Conservation (phyloP, 768 basidiomycete genomes). For the Sistotremastrum suecicum region DNA sequence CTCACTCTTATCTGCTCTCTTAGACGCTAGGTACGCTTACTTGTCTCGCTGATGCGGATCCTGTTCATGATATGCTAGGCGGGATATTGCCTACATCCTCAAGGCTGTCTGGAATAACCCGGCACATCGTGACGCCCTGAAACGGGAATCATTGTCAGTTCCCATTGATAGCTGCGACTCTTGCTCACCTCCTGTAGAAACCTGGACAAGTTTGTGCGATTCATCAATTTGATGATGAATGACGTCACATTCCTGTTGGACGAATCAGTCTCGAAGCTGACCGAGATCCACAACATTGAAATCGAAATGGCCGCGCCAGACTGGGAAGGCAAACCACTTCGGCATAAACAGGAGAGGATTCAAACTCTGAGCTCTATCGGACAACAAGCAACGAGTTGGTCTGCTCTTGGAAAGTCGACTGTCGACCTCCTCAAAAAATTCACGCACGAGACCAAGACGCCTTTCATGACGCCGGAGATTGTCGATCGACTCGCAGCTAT, state of each 20-base stretch:
- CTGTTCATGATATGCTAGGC: constrained; percentile 25
- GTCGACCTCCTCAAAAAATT: constrained; percentile 86
- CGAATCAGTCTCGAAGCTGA: constrained; percentile 80
- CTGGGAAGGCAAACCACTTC: constrained; percentile 53
- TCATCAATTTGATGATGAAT: constrained; percentile 97
- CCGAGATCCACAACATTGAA: constrained; percentile 80
- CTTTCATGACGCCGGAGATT: constrained; percentile 95
- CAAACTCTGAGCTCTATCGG: constrained; percentile 66
- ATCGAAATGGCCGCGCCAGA: constrained; percentile 48
- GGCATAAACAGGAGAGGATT: constrained; percentile 78
- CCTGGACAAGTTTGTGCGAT: constrained; percentile 87
- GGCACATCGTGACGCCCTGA: constrained; percentile 74
- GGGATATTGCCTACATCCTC: constrained; percentile 78
- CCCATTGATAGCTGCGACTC: not conserved
- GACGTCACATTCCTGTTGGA: constrained; percentile 98
- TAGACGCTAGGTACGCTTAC: constrained; percentile 38
- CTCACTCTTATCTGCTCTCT: constrained; percentile 2
- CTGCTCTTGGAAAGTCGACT: constrained; percentile 73
- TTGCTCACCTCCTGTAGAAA: constrained; percentile 31
- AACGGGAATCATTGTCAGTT: constrained; percentile 59
- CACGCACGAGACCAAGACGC: constrained; percentile 79
- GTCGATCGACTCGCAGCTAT: constrained; percentile 91
- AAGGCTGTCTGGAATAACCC: constrained; percentile 90
- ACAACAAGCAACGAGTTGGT: constrained; percentile 73
- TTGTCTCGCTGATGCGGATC: not conserved